Conservation (phyloP, 2,329 filamentous ascomycete species). For the Venturia oleaginea region DNA sequence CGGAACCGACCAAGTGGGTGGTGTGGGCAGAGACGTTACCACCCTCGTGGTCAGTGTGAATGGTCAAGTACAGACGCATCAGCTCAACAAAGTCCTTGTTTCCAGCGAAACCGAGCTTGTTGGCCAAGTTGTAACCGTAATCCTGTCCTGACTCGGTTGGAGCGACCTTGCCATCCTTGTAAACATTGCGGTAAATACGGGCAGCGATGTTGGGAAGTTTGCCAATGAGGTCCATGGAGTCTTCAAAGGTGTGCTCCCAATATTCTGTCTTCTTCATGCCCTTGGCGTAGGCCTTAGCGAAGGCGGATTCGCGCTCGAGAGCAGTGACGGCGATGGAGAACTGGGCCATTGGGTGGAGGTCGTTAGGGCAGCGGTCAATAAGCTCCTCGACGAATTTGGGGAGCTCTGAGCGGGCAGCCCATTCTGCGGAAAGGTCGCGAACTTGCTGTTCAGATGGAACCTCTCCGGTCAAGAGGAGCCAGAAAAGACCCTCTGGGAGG, state of each 20-base stretch:
- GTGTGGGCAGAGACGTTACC: conserved; percentile 98
- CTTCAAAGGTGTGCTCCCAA: conserved; percentile 99
- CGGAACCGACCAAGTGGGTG: conserved; percentile 93
- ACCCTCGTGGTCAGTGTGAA: conserved; percentile 99
- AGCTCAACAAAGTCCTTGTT: conserved; percentile 98
- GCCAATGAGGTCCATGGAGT: conserved; percentile 99
- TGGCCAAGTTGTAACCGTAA: conserved; percentile 98
- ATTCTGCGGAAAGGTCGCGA: conserved; percentile 94
- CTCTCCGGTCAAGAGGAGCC: conserved; percentile 97
- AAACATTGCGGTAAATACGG: conserved; percentile 99
- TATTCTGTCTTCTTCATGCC: conserved; percentile 99
- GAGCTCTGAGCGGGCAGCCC: conserved; percentile 93
- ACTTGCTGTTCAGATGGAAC: conserved; percentile 97
- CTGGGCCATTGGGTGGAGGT: conserved; percentile 99
- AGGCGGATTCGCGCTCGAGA: conserved; percentile 95
- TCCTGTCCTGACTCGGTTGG: conserved; percentile 98
- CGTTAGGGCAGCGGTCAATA: conserved; percentile 92
- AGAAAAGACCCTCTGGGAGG: conserved; percentile 98
- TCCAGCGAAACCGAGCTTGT: conserved; percentile 92
- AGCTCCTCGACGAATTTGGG: conserved; percentile 99
- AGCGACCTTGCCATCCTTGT: conserved; percentile 99
- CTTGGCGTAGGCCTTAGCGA: conserved; percentile 98
- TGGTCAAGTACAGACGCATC: conserved; percentile 97
- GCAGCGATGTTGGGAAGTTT: conserved; percentile 97
- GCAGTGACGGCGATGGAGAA: conserved; percentile 96